phyloP scores from a whole-genome alignment of 805 yeast species.

The Ogataea paradorogensis region DNA sequence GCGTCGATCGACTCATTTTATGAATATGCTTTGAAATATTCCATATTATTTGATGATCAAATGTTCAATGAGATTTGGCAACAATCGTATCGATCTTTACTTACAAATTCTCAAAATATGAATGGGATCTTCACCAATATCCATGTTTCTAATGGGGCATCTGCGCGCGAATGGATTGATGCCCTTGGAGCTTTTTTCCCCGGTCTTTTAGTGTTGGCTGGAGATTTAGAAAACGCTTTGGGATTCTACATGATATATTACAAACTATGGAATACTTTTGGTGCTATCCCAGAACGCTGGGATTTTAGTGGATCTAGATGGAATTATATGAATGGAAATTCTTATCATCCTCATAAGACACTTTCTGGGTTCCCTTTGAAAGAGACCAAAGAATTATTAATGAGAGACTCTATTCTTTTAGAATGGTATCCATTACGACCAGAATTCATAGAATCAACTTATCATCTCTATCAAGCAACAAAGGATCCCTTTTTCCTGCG shows the following conservation, averaged over 20 bases:
- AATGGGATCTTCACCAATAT: constrained; percentile 47
- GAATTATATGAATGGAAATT: constrained; percentile 13
- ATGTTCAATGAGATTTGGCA: constrained; percentile 55
- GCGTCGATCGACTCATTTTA: constrained; percentile 90
- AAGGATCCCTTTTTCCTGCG: constrained; percentile 78
- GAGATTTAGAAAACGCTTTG: constrained; percentile 66
- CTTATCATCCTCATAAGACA: constrained; percentile 17
- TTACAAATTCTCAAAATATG: constrained; percentile 43
- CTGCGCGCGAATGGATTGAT: constrained; percentile 71
- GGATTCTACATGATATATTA: constrained; percentile 57
- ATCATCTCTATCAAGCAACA: constrained; percentile 79
- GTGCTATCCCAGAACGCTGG: constrained; percentile 91
- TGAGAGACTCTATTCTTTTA: constrained; percentile 44
- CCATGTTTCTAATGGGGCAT: constrained; percentile 48
- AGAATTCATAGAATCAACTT: constrained; percentile 87
- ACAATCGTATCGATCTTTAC: constrained; percentile 55
- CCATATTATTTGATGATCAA: constrained; percentile 67
- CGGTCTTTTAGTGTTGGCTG: constrained; percentile 76
- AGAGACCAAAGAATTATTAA: constrained; percentile 24
- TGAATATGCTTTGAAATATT: constrained; percentile 79
- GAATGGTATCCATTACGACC: constrained; percentile 96
- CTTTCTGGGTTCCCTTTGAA: constrained; percentile 21
- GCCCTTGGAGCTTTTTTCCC: constrained; percentile 86
- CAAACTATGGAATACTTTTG: constrained; percentile 78
- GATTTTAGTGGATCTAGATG: constrained; percentile 33